Evolutionary conservation across 805 yeast genomes (phyloP).

Genomic region (Candida dajiaensis): DNA sequence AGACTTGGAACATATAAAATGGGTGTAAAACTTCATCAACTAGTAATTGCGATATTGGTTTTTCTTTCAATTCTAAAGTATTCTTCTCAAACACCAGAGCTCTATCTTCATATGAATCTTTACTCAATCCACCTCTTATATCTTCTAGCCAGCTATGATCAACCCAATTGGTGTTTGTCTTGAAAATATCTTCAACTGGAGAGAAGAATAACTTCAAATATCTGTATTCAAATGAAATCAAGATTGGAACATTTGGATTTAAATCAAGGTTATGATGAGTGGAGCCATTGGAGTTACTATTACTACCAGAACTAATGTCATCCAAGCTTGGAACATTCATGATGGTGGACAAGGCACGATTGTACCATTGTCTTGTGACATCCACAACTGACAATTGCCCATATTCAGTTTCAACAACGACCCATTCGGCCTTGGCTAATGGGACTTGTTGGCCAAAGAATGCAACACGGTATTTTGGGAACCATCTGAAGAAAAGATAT

Average conservation of each 20-base stretch:
- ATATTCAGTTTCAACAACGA: constrained; percentile 87
- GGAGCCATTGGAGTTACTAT: constrained; percentile 10
- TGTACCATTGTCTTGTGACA: constrained; percentile 56
- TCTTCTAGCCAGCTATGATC: constrained; percentile 71
- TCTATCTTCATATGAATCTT: constrained; percentile 63
- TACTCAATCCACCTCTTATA: constrained; percentile 61
- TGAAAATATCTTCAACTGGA: constrained; percentile 82
- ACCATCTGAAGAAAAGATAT: constrained; percentile 76
- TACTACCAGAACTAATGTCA: constrained; percentile 17
- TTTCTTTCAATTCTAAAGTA: constrained; percentile 69
- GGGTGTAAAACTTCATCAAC: constrained; percentile 92
- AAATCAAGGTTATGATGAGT: constrained; percentile 17
- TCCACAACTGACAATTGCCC: constrained; percentile 69
- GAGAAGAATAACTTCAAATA: constrained; percentile 78
- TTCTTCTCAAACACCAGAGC: constrained; percentile 71
- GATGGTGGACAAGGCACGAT: constrained; percentile 66
- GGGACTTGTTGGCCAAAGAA: constrained; percentile 62
- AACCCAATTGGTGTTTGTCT: constrained; percentile 81
- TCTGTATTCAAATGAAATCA: constrained; percentile 73
- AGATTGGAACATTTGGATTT: constrained; percentile 49
- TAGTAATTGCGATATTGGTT: constrained; percentile 56
- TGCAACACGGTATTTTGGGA: constrained; percentile 67
- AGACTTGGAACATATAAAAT: constrained; percentile 89
- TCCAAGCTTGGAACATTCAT: constrained; percentile 34
- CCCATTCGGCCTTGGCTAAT: constrained; percentile 84